These are phyloP conservation scores for Chytriomyces confervae DNA, from an alignment of 192 early-diverging fungal species.

Conservation along the genomic window DNA sequence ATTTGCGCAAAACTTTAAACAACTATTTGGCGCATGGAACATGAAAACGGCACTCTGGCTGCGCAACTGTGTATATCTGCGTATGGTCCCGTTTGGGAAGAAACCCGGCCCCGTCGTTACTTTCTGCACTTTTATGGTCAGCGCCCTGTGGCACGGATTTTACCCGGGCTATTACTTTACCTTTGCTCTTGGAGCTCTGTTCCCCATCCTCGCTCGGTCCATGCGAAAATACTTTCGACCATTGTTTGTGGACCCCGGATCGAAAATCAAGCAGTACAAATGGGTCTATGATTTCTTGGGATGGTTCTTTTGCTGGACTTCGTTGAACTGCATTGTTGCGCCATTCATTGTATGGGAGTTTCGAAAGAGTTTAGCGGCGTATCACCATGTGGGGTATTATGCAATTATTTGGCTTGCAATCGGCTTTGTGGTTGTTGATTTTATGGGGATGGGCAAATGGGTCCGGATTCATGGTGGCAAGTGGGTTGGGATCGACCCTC, in stretches of 20 bases:
- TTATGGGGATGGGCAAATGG: constrained; percentile 32
- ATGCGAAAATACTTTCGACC: constrained; percentile 71
- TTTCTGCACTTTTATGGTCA: constrained; percentile 77
- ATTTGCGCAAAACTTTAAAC: constrained; percentile 75
- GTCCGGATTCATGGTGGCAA: constrained; percentile 25
- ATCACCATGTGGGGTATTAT: constrained; percentile 29
- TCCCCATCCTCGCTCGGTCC: constrained; percentile 59
- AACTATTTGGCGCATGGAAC: constrained; percentile 87
- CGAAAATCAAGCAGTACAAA: constrained; percentile 49
- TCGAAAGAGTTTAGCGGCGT: constrained; percentile 31
- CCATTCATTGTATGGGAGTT: constrained; percentile 43
- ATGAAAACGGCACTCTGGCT: constrained; percentile 88
- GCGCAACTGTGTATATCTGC: constrained; percentile 80
- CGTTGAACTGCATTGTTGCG: constrained; percentile 46
- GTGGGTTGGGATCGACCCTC: constrained; percentile 13
- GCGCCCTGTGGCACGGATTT: constrained; percentile 97
- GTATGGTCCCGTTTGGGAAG: constrained; percentile 58
- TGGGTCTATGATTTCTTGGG: constrained; percentile 73
- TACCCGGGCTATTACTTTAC: constrained; percentile 68
- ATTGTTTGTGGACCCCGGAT: constrained; percentile 52
- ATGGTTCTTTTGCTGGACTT: constrained; percentile 51
- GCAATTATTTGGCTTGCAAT: constrained; percentile 32
- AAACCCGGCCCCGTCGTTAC: constrained; percentile 66
- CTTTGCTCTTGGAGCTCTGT: constrained; percentile 58
- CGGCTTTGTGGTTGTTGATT: constrained; percentile 27